Evolutionary conservation across 345 rosid genomes (phyloP).

Genomic region (Dipteronia sinensis): DNA sequence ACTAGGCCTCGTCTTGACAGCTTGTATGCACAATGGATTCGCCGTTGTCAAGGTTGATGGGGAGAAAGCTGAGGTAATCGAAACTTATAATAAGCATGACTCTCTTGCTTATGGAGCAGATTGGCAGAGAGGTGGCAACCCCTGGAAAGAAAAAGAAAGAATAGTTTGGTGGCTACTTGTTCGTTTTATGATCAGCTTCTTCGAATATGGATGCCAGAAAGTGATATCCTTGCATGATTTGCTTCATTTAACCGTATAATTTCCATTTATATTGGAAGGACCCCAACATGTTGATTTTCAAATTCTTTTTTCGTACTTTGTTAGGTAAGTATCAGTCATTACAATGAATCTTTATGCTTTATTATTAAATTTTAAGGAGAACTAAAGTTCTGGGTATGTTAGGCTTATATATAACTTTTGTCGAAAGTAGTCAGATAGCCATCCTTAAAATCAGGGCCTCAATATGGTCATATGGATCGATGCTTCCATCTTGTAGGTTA

Average conservation of each 20-base stretch:
- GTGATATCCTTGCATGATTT: slow-evolving; percentile 17
- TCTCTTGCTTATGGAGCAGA: slow-evolving; percentile 91
- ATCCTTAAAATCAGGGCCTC: slow-evolving; percentile 13
- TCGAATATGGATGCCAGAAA: slow-evolving; percentile 63
- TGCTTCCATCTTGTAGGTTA: too few species aligned
- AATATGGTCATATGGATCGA: background rate
- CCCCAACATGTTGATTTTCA: background rate
- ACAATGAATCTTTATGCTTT: background rate
- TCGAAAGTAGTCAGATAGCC: slow-evolving; percentile 10
- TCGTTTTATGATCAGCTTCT: slow-evolving; percentile 82
- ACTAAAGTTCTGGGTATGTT: background rate
- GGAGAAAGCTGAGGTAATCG: slow-evolving; percentile 53
- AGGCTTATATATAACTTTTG: background rate
- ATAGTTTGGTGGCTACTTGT: slow-evolving; percentile 67
- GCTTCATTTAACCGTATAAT: background rate
- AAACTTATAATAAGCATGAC: slow-evolving; percentile 56
- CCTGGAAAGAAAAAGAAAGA: slow-evolving; percentile 32
- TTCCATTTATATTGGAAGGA: background rate
- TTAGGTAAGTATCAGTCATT: background rate
- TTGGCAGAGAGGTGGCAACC: slow-evolving; percentile 60
- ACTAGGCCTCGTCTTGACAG: slow-evolving; percentile 62
- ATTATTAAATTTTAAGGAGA: too few species aligned
- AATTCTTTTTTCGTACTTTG: background rate
- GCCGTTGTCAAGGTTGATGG: slow-evolving; percentile 51
- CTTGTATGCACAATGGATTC: slow-evolving; percentile 93